phyloP scores from a whole-genome alignment of 1,284 basidiomycete genomes.

The Caloboletus firmus region DNA sequence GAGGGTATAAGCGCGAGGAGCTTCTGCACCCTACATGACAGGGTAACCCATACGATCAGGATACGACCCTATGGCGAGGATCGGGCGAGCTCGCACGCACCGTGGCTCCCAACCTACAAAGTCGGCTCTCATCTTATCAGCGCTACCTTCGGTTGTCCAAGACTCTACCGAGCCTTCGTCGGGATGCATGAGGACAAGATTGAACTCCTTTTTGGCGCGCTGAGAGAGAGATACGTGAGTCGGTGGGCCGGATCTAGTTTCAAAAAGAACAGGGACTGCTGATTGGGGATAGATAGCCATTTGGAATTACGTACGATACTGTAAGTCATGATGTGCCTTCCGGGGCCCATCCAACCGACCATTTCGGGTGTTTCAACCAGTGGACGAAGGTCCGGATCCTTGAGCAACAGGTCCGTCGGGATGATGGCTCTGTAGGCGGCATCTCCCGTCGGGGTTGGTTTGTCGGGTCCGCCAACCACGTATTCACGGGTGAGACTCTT shows the following conservation, averaged over 20 bases:
- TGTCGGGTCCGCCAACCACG: constrained; percentile 42
- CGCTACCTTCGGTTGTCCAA: constrained; percentile 41
- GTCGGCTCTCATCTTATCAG: constrained; percentile 45
- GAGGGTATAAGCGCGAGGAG: constrained; percentile 47
- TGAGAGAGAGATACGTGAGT: constrained; percentile 11
- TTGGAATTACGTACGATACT: constrained; percentile 29
- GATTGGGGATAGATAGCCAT: background rate
- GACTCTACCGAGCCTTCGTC: constrained; percentile 43
- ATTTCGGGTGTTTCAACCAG: constrained; percentile 39
- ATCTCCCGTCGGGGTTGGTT: constrained; percentile 40
- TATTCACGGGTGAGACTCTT: constrained; percentile 45
- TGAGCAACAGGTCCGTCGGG: constrained; percentile 33
- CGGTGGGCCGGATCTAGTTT: background rate
- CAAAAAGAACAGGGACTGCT: background rate
- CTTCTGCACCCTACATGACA: constrained; percentile 43
- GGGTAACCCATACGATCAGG: constrained; percentile 15
- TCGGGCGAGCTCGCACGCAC: constrained; percentile 27
- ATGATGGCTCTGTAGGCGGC: constrained; percentile 43
- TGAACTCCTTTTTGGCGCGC: constrained; percentile 46
- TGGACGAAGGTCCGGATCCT: constrained; percentile 36
- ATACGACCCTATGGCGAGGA: background rate
- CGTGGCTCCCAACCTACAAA: constrained; percentile 51
- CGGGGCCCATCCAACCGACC: constrained; percentile 44
- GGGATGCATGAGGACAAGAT: constrained; percentile 49
- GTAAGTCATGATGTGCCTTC: constrained; percentile 40